Conservation (phyloP, 2,329 filamentous ascomycete genomes). For the Fusarium lyarnte region DNA sequence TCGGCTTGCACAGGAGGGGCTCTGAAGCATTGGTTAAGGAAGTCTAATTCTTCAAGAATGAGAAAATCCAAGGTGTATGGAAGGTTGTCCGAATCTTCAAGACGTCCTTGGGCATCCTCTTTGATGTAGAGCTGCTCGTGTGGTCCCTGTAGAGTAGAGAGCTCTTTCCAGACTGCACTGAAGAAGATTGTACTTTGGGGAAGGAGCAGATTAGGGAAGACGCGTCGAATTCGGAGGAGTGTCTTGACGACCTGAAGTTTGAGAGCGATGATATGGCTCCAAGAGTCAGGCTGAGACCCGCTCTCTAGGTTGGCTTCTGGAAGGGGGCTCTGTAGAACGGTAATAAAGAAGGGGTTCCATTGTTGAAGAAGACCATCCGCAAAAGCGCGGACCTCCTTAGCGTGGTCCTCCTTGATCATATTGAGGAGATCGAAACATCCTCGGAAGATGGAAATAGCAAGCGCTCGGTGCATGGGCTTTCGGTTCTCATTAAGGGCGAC, state of each 20-base stretch:
- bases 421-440: slow-evolving; percentile 94
- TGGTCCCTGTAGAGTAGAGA: slow-evolving; percentile 74
- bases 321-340: slow-evolving; percentile 77
- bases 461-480: slow-evolving; percentile 79
- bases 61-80: slow-evolving; percentile 95
- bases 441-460: slow-evolving; percentile 90
- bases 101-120: slow-evolving; percentile 83
- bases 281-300: slow-evolving; percentile 68
- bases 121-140: slow-evolving; percentile 89
- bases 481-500: slow-evolving; percentile 80
- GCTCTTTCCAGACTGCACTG: slow-evolving; percentile 87
- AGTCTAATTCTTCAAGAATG: slow-evolving; percentile 92
- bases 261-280: slow-evolving; percentile 84
- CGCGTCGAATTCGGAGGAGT: slow-evolving; percentile 84
- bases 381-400: slow-evolving; percentile 85
- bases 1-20: slow-evolving; percentile 89
- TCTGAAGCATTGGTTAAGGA: slow-evolving; percentile 89
- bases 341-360: slow-evolving; percentile 92
- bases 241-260: slow-evolving; percentile 97
- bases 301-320: slow-evolving; percentile 67
- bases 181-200: slow-evolving; percentile 87
- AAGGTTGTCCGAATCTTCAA: slow-evolving; percentile 91
- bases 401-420: slow-evolving; percentile 95
- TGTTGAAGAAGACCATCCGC: slow-evolving; percentile 83
- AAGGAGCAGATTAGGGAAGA: slow-evolving; percentile 84